Conservation (phyloP, 495 filamentous ascomycete genomes). For the Ramalina intermedia region DNA sequence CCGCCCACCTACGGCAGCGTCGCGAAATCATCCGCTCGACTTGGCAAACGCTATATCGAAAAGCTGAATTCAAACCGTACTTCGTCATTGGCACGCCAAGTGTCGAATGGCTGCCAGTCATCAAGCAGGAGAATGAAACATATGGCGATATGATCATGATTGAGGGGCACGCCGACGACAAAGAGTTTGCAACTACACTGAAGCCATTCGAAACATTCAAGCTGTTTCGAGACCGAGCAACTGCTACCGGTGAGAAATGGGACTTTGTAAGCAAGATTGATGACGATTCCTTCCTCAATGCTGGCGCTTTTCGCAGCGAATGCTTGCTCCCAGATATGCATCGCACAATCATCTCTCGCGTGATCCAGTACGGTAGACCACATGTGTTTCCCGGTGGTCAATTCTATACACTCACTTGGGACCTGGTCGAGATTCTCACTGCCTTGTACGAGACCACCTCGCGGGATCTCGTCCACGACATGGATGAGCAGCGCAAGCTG, state of each 20-base stretch:
- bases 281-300: slow-evolving; percentile 4
- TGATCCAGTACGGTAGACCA: not conserved
- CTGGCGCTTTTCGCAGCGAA: not conserved
- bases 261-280: slow-evolving; percentile 6
- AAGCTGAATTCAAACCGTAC: not conserved
- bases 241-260: not conserved
- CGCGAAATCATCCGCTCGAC: slow-evolving; percentile 8
- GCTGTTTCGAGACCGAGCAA: not conserved
- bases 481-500: not conserved
- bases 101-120: slow-evolving; percentile 1
- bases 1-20: not conserved
- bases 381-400: slow-evolving; percentile 3
- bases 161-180: not conserved
- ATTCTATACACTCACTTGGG: slow-evolving; percentile 7
- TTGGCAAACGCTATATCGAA: slow-evolving; percentile 1
- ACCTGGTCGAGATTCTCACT: not conserved
- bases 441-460: not conserved
- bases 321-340: not conserved
- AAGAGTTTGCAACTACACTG: not conserved
- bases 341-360: slow-evolving; percentile 1
- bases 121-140: slow-evolving; percentile 6
- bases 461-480: not conserved
- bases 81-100: slow-evolving; percentile 1
- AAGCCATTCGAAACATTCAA: slow-evolving; percentile 2
- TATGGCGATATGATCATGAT: slow-evolving; percentile 5